A percentile compares a stretch with the other conserved stretches of the same genome.
phyloP scores from a whole-genome alignment of 208 protist genomes.

The Herpetomonas samuelpessoai region DNA sequence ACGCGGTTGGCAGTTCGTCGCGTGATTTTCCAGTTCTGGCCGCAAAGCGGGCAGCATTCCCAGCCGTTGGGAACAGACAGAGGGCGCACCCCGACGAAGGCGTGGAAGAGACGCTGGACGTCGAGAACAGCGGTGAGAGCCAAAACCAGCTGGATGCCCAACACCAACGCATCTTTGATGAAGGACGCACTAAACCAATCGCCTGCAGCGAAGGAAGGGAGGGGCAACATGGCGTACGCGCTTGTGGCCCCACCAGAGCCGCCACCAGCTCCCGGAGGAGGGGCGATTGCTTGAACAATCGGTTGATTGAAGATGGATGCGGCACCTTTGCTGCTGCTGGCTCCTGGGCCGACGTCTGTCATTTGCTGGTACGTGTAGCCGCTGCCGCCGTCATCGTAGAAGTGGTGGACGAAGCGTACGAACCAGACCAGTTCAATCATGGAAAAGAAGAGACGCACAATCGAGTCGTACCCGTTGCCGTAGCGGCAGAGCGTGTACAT shows the following conservation, averaged over 20 bases:
- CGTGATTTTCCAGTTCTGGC: slow-evolving; percentile 35
- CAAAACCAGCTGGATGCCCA: slow-evolving; percentile 39
- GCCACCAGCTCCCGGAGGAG: background rate
- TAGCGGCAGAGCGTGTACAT: slow-evolving; percentile 34
- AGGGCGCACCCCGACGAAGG: slow-evolving; percentile 51
- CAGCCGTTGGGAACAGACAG: slow-evolving; percentile 54
- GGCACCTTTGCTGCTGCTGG: background rate
- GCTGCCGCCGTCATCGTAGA: background rate
- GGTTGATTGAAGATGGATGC: background rate
- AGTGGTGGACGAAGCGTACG: slow-evolving; percentile 27
- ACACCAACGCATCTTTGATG: slow-evolving; percentile 13
- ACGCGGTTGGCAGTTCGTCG: slow-evolving; percentile 9
- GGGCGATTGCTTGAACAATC: background rate
- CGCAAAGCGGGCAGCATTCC: slow-evolving; percentile 63
- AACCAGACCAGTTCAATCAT: slow-evolving; percentile 50
- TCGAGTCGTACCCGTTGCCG: slow-evolving; percentile 52
- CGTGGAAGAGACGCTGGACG: slow-evolving; percentile 63
- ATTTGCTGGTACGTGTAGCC: background rate
- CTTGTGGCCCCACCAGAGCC: background rate
- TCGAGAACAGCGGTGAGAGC: slow-evolving; percentile 34
- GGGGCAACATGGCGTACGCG: background rate
- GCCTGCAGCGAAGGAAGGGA: slow-evolving; percentile 17
- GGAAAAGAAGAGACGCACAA: slow-evolving; percentile 34
- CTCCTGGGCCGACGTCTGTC: background rate
- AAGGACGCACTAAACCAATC: slow-evolving; percentile 9